phyloP scores from a whole-genome alignment of 306 rosid species.

The Begonia loranthoides region DNA sequence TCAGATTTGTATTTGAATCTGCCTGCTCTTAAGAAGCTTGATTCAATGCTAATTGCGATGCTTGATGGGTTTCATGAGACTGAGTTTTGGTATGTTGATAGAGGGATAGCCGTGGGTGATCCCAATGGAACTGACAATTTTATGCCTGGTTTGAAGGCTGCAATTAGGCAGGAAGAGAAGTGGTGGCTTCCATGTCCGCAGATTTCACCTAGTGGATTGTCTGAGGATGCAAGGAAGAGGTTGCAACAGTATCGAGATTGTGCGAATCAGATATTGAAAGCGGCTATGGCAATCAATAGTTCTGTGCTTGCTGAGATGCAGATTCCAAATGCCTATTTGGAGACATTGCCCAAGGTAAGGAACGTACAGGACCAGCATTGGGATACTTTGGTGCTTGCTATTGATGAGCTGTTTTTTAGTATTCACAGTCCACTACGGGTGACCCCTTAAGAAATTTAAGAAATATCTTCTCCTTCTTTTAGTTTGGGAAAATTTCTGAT shows the following conservation, averaged over 20 bases:
- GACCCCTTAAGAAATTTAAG: too few species aligned
- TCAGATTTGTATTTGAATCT: conserved; percentile 72
- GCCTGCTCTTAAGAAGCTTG: conserved; percentile 84
- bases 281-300: conserved; percentile 84
- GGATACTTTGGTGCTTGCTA: too few species aligned
- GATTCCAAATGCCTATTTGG: conserved; percentile 54
- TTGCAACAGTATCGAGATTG: conserved; percentile 91
- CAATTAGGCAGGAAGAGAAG: conserved; percentile 88
- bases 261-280: conserved; percentile 74
- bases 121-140: conserved; percentile 43
- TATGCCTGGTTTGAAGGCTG: conserved; percentile 46
- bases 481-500: too few species aligned
- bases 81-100: conserved; percentile 67
- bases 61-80: conserved; percentile 74
- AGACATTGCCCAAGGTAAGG: conserved; percentile 74
- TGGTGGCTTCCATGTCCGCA: conserved; percentile 99
- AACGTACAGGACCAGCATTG: too few species aligned
- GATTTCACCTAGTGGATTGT: conserved; percentile 60
- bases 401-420: too few species aligned
- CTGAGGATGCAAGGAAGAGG: conserved; percentile 61
- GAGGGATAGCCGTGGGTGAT: conserved; percentile 52
- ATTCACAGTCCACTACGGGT: too few species aligned
- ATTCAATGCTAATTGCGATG: conserved; percentile 66
- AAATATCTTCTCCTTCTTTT: too few species aligned
- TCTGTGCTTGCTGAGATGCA: conserved; percentile 87